Evolutionary conservation across 2,329 filamentous ascomycete genomes (phyloP).

Genomic region (Colletotrichum euphorbiae): DNA sequence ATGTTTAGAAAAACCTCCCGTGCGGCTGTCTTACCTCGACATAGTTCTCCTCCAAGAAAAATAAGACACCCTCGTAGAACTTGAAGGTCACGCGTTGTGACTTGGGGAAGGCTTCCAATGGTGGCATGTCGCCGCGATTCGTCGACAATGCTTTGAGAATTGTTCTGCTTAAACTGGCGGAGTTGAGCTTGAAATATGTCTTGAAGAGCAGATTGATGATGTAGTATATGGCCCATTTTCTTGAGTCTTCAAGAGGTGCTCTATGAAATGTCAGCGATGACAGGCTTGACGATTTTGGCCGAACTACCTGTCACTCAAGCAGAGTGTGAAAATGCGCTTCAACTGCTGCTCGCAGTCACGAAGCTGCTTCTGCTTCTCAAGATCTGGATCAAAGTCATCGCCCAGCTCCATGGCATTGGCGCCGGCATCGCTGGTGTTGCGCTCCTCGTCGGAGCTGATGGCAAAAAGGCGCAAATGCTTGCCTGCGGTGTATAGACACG

Average conservation of each 20-base stretch:
- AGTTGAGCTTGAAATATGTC: slow-evolving; percentile 96
- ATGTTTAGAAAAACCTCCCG: too few species aligned
- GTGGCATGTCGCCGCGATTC: slow-evolving; percentile 82
- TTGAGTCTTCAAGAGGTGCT: slow-evolving; percentile 85
- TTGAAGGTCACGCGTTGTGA: slow-evolving; percentile 95
- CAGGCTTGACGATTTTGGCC: slow-evolving; percentile 29
- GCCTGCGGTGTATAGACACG: slow-evolving; percentile 87
- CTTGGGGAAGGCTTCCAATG: slow-evolving; percentile 82
- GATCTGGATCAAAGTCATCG: slow-evolving; percentile 84
- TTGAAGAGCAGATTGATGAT: slow-evolving; percentile 97
- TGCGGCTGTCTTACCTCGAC: slow-evolving; percentile 65
- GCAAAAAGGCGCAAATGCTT: slow-evolving; percentile 90
- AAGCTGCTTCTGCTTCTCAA: slow-evolving; percentile 83
- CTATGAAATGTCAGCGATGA: slow-evolving; percentile 55
- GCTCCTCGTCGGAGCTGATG: slow-evolving; percentile 86
- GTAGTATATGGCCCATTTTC: slow-evolving; percentile 98
- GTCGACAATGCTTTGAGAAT: slow-evolving; percentile 87
- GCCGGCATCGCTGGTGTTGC: slow-evolving; percentile 52
- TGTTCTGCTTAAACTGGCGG: slow-evolving; percentile 88
- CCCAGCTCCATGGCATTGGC: slow-evolving; percentile 60
- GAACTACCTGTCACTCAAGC: slow-evolving; percentile 84
- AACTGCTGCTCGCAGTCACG: slow-evolving; percentile 92
- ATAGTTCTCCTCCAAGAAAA: slow-evolving; percentile 95
- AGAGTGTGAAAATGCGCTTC: slow-evolving; percentile 92
- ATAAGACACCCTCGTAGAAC: slow-evolving; percentile 94